Evolutionary conservation across 306 rosid genomes (phyloP).

Genomic region (Cicer cuneatum): DNA sequence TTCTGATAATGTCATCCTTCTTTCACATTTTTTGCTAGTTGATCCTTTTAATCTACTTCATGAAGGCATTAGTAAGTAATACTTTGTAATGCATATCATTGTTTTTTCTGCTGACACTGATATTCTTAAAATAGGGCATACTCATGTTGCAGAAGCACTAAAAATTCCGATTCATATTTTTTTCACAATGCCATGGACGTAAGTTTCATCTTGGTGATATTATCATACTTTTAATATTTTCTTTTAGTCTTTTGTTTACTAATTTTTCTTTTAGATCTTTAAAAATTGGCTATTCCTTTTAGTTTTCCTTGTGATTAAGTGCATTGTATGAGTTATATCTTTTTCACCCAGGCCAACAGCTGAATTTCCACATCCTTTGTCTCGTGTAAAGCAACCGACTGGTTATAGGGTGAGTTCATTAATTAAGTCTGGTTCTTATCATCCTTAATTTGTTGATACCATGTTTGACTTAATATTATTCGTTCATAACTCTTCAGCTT

Average conservation of each 20-base stretch:
- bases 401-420: conserved; percentile 80
- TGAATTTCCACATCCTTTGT: conserved; percentile 97
- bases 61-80: conserved; percentile 24
- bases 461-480: conserved; percentile 40
- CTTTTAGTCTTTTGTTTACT: conserved; percentile 23
- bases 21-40: conserved; percentile 22
- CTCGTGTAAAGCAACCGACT: conserved; percentile 95
- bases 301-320: conserved; percentile 39
- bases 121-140: conserved; percentile 75
- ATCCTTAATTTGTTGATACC: conserved; percentile 30
- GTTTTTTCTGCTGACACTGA: conserved; percentile 39
- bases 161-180: conserved; percentile 90
- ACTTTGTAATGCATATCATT: conserved; percentile 32
- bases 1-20: neutral
- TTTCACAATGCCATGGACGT: conserved; percentile 99
- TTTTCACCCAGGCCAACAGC: conserved; percentile 83
- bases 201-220: conserved; percentile 74
- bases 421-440: conserved; percentile 31
- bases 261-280: conserved; percentile 27
- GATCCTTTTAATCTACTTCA: conserved; percentile 7
- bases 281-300: conserved; percentile 15
- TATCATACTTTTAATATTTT: conserved; percentile 45
- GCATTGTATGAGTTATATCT: conserved; percentile 41
- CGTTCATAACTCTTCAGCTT: conserved; percentile 58
- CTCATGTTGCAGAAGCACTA: conserved; percentile 97